A percentile compares a stretch with the other conserved stretches of the same genome.
phyloP scores from a whole-genome alignment of 768 basidiomycete species.

The Xerocomus potaroensis region DNA sequence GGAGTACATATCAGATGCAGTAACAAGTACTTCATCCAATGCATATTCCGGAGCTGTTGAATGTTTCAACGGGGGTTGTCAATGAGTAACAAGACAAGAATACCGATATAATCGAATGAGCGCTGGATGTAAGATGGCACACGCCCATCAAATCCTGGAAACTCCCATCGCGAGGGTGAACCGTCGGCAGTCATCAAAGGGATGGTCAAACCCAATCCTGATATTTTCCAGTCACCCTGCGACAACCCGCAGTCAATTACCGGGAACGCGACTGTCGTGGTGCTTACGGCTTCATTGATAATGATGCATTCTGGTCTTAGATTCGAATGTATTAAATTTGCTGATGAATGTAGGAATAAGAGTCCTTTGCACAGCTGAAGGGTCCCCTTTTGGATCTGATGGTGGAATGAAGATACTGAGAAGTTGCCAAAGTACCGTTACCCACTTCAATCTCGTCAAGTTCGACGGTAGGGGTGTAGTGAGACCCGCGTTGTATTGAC shows the following conservation, averaged over 20 bases:
- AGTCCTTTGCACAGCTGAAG: constrained; percentile 89
- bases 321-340: constrained; percentile 89
- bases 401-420: constrained; percentile 3
- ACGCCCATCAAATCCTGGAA: constrained; percentile 81
- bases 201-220: constrained; percentile 85
- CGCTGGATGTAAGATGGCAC: constrained; percentile 81
- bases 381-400: constrained; percentile 96
- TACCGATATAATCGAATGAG: constrained; percentile 94
- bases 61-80: constrained; percentile 3
- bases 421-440: constrained; percentile 4
- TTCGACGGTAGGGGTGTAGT: constrained; percentile 60
- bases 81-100: background rate
- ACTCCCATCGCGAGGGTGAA: constrained; percentile 79
- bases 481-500: constrained; percentile 63
- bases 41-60: constrained; percentile 86
- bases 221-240: constrained; percentile 98
- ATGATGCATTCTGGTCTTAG: constrained; percentile 82
- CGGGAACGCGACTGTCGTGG: background rate
- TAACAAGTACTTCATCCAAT: constrained; percentile 79
- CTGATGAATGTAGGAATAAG: constrained; percentile 87
- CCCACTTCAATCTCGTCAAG: constrained; percentile 93
- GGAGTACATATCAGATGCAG: constrained; percentile 90
- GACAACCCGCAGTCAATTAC: background rate
- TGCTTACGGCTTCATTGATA: constrained; percentile 79
- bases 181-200: constrained; percentile 67